Conservation (phyloP, 75 land plant species). For the Cryptomeria japonica region DNA sequence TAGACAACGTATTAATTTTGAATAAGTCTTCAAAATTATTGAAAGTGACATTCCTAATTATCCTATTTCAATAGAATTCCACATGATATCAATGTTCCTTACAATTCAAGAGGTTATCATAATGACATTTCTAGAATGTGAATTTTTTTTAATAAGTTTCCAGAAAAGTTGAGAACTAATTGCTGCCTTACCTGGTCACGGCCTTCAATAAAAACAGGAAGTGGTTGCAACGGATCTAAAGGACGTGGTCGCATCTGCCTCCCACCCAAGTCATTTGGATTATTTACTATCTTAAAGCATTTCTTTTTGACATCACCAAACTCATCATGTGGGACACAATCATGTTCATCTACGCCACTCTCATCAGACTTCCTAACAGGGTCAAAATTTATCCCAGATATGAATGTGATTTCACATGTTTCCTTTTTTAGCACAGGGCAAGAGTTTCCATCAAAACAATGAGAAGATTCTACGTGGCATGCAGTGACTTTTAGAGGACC, state of each 20-base stretch:
- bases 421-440: background rate
- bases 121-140: background rate
- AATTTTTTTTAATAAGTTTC: background rate
- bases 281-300: background rate
- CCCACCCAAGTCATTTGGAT: conserved; percentile 22
- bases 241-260: conserved; percentile 38
- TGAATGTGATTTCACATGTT: background rate
- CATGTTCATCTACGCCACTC: background rate
- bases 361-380: background rate
- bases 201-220: conserved; percentile 32
- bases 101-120: background rate
- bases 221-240: conserved; percentile 34
- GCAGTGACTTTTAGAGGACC: background rate
- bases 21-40: background rate
- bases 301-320: conserved; percentile 7
- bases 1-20: background rate
- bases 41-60: background rate
- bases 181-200: conserved; percentile 21
- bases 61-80: background rate
- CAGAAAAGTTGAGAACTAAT: background rate
- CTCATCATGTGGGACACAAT: background rate
- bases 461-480: background rate
- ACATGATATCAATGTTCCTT: background rate
- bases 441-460: background rate
- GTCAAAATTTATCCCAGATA: background rate